Evolutionary conservation across 257 asterid species (phyloP), one percentile per base, ranked within the genome.

Genomic region (Primulina eburnea): DNA sequence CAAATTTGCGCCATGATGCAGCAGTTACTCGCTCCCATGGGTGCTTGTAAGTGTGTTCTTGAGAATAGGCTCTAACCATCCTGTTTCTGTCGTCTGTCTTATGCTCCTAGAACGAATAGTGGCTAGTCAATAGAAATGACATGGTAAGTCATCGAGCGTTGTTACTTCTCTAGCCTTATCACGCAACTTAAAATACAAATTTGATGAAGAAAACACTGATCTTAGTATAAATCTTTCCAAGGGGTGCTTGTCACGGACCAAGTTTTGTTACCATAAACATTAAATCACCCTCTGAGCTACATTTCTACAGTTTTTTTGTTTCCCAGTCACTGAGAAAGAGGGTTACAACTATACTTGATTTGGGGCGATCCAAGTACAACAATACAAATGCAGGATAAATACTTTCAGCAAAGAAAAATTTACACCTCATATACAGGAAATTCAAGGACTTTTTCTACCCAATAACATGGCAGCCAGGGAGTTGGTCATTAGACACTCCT

Each of bases 1-100:
- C 75, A 72, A 86, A 94, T 75, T 91, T 91, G 81, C 99, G 92
- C 97, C 97, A 94, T 0, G 99, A 90, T 40, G 99, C 99, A 53
- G 99, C 74, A 9, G 97, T 91, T 47, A 94, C 97, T 35, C 95
- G 79, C 64, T 94, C 97, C 99, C 97, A 94, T 34, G 99, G 99
- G 79, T 91, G 97, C 79, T 83, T 91, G 86, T 81, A 94, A 2
- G 89, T 84, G 87, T 94, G 96, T 79, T 94, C 99, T 77, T 87
- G 99, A 66, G 88, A 64, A 76, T 94, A 94, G 38, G 99, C 99
- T 79, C 90, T 86, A 62, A 94, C 99, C 99, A 94, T 94, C 61
- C 33, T 62, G 61, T 67, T 29, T 57, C 65, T 28, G 9, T 28
- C 43, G 9, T 28, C 43, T 21, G 37, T 52, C 18, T 28, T 73